These are phyloP conservation scores for Beta lomatogona DNA, from an alignment of 179 eudicot genomes.

Conservation along the genomic window DNA sequence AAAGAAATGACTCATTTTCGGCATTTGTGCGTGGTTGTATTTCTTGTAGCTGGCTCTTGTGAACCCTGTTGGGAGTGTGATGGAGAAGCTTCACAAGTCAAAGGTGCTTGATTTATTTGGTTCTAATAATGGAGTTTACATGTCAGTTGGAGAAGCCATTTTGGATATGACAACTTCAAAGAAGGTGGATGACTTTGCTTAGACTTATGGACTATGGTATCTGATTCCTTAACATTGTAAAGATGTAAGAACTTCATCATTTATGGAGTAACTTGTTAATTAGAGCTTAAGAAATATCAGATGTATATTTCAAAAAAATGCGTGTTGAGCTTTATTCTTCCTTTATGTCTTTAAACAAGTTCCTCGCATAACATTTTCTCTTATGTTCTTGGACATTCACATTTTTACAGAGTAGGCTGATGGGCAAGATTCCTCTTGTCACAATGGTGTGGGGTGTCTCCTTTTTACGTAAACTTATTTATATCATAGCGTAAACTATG, in stretches of 20 bases:
- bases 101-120: constrained; percentile 46
- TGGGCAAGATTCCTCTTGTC: too few species aligned
- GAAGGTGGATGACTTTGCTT: constrained; percentile 31
- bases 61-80: constrained; percentile 73
- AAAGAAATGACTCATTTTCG: background rate
- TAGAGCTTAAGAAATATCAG: background rate
- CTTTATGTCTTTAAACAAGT: too few species aligned
- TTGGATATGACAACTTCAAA: constrained; percentile 33
- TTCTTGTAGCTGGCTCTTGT: constrained; percentile 65
- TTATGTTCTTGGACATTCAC: too few species aligned
- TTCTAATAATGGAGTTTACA: constrained; percentile 49
- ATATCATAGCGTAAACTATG: too few species aligned
- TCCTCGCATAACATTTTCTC: too few species aligned
- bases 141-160: constrained; percentile 80
- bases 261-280: background rate
- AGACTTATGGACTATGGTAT: background rate
- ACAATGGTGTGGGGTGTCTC: too few species aligned
- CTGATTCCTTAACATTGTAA: background rate
- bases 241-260: background rate
- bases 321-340: too few species aligned
- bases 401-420: too few species aligned
- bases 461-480: too few species aligned
- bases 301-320: background rate
- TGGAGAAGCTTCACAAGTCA: constrained; percentile 64
- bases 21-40: background rate